Base-by-base conservation (phyloP, 208 protist species). In the Leishmania amazonensis region DNA sequence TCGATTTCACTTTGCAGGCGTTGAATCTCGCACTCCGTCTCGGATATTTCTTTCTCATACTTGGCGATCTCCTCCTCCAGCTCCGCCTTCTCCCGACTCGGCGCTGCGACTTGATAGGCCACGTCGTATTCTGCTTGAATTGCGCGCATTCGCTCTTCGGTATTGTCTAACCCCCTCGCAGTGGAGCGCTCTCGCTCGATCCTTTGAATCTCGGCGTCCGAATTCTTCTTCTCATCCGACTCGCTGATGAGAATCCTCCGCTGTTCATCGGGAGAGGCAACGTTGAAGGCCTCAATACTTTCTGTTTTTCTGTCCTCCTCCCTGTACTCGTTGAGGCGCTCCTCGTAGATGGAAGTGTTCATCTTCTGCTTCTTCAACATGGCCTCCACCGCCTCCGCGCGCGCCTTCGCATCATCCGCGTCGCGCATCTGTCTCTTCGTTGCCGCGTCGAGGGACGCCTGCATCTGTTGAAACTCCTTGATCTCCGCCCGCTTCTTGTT, bases 41-140 rank as follows among this genome's bases (percentile, higher is more conserved):
- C 85, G 8, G 68, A 82, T 77, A 94, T 96, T 75, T 96, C 92
- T 82, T 91, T 89, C 79, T 95, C 86, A 40, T 91, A 75, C 58
- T 80, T 75, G 28, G 78, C 62, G 54, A 92, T 92, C 62, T 94
- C 85, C 13, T 78, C 82, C 78, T 88, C 62, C 31, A 95, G 82
- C 54, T 84, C 42, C 73, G 85, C 83, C 78, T 90, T 91, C 72
- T 94, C 90, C 11, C 83, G 81, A 49, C 60, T 81, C 17, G 85
- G 88, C 45, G 79, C 84, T 72, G 85, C 85, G 1, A 68, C 79
- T 0, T 64, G 83, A 35, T 88, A 68, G 24, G 86, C 88, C n/a
- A 77, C 62, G 11, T 91, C 85, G 88, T 94, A 97, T 0, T 89
- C 90, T 54, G 76, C 73, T 72, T 93, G 81, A 31, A 94, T 62